Evolutionary conservation across 83 land plant genomes (phyloP).

Genomic region (Larix sibirica): DNA sequence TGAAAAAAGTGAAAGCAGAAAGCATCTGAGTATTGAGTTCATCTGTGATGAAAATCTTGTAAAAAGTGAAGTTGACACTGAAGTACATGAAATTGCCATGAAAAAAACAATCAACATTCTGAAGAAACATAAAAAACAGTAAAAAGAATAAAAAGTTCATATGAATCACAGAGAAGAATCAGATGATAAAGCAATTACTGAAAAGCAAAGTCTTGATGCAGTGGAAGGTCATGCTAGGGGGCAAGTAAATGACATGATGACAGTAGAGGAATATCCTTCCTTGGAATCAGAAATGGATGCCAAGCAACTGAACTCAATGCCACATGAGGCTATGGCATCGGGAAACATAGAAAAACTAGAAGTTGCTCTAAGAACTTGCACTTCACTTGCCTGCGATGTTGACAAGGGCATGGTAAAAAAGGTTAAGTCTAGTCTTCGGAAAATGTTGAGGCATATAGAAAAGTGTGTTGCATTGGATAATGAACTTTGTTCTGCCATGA

Average conservation of each 20-base stretch:
- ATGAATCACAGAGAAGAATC: neutral
- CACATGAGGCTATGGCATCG: conserved; percentile 27
- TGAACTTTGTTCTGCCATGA: conserved; percentile 23
- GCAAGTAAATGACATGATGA: neutral
- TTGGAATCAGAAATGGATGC: neutral
- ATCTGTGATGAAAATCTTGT: neutral
- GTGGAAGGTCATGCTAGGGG: neutral
- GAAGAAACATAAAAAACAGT: neutral
- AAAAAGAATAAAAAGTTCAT: neutral
- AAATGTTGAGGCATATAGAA: conserved; percentile 26
- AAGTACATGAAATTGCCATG: neutral
- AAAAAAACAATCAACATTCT: neutral
- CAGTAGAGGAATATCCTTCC: neutral
- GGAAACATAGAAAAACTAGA: conserved; percentile 27
- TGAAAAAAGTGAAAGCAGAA: neutral
- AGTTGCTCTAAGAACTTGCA: conserved; percentile 16
- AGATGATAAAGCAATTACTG: neutral
- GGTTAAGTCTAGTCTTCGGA: conserved; percentile 31
- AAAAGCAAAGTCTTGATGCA: neutral
- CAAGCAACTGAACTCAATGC: conserved; percentile 10
- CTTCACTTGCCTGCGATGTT: neutral
- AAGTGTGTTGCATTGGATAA: conserved; percentile 15
- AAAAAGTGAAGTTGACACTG: neutral
- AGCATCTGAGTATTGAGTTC: neutral
- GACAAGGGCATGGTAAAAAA: conserved; percentile 20